Conservation (phyloP, 306 rosid species). For the Trifolium fragiferum region DNA sequence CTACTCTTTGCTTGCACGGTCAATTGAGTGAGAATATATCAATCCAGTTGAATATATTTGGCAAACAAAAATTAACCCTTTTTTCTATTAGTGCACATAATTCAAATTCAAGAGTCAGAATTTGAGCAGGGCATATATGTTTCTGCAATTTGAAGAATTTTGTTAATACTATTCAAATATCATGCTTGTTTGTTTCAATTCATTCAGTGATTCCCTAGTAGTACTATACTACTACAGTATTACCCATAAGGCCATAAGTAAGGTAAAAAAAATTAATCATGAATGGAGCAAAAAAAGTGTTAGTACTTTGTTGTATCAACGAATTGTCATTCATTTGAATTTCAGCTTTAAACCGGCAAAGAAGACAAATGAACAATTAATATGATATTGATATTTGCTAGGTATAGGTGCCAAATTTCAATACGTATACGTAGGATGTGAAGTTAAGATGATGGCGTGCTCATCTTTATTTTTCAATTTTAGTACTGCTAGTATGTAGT, state of each 20-base stretch:
- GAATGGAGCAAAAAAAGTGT: not conserved
- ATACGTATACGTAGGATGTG: conserved; percentile 6
- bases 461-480: conserved; percentile 1
- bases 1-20: conserved; percentile 74
- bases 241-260: not conserved
- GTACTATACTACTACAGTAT: not conserved
- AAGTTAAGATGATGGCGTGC: conserved; percentile 53
- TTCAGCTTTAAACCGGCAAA: conserved; percentile 15
- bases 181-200: not conserved
- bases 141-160: conserved; percentile 48
- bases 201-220: conserved; percentile 7
- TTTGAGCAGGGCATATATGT: conserved; percentile 34
- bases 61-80: conserved; percentile 33
- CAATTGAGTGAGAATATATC: conserved; percentile 37
- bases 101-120: not conserved
- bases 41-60: conserved; percentile 11
- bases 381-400: conserved; percentile 28
- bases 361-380: conserved; percentile 6
- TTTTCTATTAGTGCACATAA: not conserved
- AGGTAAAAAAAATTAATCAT: not conserved
- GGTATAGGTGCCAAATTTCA: conserved; percentile 20
- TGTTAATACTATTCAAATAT: not conserved
- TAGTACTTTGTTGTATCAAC: not conserved
- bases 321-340: not conserved
- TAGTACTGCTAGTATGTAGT: not conserved